Evolutionary conservation across 2,329 filamentous ascomycete genomes (phyloP), one percentile per base, ranked within the genome.

Genomic region (Zymoseptoria crescenta): DNA sequence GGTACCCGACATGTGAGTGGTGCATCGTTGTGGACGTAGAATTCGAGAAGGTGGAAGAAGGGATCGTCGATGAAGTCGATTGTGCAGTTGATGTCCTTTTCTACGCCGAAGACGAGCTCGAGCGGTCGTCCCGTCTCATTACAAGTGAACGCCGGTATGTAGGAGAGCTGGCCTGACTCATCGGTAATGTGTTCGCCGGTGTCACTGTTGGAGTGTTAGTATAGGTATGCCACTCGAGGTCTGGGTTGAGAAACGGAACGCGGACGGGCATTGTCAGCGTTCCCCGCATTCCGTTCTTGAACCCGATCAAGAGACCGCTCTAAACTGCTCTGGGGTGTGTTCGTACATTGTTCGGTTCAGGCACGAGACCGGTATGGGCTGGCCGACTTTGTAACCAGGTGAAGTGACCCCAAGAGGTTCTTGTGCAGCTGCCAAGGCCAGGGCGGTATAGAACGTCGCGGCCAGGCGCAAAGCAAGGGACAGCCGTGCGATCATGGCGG

Each of bases 21-120:
- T 19, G 91, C 92, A 76, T 99, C 94, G 78, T 88, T 91, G 81
- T 97, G 94, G 74, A 97, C 87, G 81, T 97, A 97, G 81, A 96
- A 97, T 77, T 97, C 89, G 77, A 93, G 87, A 55, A 93, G 83
- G 76, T 94, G 89, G 80, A 91, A 94, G 80, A 92, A 87, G 49
- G 87, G 83, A 72, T 93, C 89, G 68, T 83, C 81, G 68, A 93
- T 81, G 75, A 89, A 82, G 70, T 87, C 79, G 68, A 94, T 86
- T 57, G 89, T 94, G 79, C 89, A 94, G 77, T 93, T 93, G 67
- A 90, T 76, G 72, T 96, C 91, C 65, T 75, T 75, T 72, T 93
- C 89, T 66, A 88, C 76, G 73, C 92, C 92, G 77, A 96, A 97
- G 73, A 84, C 82, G 73, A 99, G 87, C 69, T 94, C 86, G 68